These are phyloP conservation scores for Colletotrichum spaethianum DNA, from an alignment of 2,329 filamentous ascomycete genomes.

Conservation along the genomic window DNA sequence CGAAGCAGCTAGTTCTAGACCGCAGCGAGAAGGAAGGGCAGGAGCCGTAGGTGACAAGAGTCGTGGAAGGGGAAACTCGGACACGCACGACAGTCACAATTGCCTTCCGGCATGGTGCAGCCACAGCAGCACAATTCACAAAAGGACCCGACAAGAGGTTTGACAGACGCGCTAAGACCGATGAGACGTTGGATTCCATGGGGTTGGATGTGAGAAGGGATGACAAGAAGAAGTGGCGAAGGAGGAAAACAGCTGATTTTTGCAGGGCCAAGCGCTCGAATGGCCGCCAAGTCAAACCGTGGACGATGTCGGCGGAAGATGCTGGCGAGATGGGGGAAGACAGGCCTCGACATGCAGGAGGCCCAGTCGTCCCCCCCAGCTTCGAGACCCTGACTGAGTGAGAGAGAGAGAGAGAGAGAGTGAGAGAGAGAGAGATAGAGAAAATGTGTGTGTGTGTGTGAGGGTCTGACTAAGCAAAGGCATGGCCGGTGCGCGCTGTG, in stretches of 20 bases:
- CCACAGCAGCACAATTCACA: neutral
- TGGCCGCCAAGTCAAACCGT: constrained; percentile 40
- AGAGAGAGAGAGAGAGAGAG: neutral
- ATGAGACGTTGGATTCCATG: constrained; percentile 14
- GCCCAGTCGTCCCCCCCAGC: neutral
- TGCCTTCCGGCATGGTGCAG: neutral
- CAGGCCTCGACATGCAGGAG: neutral
- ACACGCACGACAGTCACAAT: neutral
- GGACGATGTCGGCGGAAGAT: neutral
- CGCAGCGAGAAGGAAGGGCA: neutral
- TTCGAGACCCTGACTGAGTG: neutral
- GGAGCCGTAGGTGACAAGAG: neutral
- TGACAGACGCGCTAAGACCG: neutral
- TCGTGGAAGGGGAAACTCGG: constrained; percentile 5
- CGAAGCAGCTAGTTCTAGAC: constrained; percentile 21
- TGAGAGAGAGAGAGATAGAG: neutral
- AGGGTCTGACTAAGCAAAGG: neutral
- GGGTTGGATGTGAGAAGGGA: constrained; percentile 23
- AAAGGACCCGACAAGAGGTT: neutral
- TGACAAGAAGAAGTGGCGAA: constrained; percentile 14
- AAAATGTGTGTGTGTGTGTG: too few relatives aligned
- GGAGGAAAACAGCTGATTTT: constrained; percentile 38
- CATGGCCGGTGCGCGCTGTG: neutral
- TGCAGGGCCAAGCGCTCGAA: constrained; percentile 37
- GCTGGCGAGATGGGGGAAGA: neutral